Base-by-base conservation (phyloP, 139 green algal genomes). In the Parachlorella kessleri region DNA sequence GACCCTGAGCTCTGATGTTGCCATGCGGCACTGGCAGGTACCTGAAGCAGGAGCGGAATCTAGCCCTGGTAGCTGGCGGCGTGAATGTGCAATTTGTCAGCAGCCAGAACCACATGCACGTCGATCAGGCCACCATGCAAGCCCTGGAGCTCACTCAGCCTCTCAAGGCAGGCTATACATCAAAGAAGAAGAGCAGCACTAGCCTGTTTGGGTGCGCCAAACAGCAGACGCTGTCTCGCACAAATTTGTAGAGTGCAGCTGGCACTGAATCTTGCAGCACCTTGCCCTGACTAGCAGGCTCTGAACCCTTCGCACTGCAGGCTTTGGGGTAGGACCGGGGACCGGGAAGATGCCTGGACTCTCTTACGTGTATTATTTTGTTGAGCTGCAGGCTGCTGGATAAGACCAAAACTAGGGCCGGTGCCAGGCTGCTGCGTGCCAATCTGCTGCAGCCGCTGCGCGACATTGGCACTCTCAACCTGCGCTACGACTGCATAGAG, bases 401-500 rank as follows among this genome's bases (percentile, higher is more conserved):
- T 66, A 55, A 79, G 42, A 90, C 89, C 28, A 81, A 78, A 38
- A 96, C 92, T 4, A 66, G 48, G 2, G 81, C 63, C 40, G 92
- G 92, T 9, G 63, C 84, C 0, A 72, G 84, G 24, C 78, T 98
- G 73, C 88, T 98, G 74, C 83, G 91, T 3, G 81, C 90, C 41
- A 95, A 89, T 81, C 84, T 98, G 69, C 86, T 98, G 70, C 95
- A 98, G 83, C 95, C 95, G 2, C 86, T 97, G 33, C 92, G 85
- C 1, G 88, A 96, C 64, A 55, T 94, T 3, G 35, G 66, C 23
- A 96, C 92, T 0, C 81, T 98, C 4, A 84, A 91, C 30, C 66
- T 89, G 79, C 86, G 94, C 14, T 84, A 83, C 30, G 83, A 93
- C 33, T 65, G 66, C 4, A 66, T 95, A 4, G 78, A 81, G 30